Conservation (phyloP, 306 rosid species). For the Sechiopsis laciniata region DNA sequence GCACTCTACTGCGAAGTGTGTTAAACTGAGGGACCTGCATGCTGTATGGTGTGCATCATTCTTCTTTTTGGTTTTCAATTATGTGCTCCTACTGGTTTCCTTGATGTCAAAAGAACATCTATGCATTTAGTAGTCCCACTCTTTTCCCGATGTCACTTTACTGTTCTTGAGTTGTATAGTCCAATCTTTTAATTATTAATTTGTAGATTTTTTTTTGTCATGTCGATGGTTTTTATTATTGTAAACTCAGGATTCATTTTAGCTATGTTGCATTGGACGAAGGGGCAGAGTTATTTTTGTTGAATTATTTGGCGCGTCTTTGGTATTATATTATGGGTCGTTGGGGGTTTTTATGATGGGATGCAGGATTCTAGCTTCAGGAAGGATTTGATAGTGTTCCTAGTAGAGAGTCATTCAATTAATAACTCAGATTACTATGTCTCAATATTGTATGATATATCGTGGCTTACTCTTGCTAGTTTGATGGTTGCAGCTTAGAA, state of each 20-base stretch:
- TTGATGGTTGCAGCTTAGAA: conserved; percentile 64
- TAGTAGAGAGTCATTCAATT: background rate
- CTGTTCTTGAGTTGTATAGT: background rate
- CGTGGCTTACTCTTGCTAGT: conserved; percentile 5
- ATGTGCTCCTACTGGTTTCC: conserved; percentile 8
- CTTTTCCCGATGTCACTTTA: background rate
- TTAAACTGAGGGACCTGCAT: background rate
- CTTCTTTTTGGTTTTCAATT: conserved; percentile 8
- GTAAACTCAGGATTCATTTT: background rate
- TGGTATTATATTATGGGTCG: background rate
- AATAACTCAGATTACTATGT: conserved; percentile 1
- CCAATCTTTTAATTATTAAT: background rate
- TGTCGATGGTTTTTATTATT: background rate
- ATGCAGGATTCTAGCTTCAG: conserved; percentile 5
- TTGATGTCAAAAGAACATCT: background rate
- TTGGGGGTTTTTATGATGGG: background rate
- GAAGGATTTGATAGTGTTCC: background rate
- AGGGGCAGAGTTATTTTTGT: background rate
- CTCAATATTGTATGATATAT: background rate
- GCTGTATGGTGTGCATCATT: background rate
- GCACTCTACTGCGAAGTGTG: background rate
- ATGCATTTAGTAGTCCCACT: background rate
- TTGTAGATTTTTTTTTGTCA: background rate
- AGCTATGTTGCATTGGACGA: background rate
- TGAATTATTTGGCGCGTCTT: background rate